Evolutionary conservation across 2,329 filamentous ascomycete species (phyloP), one percentile per base, ranked within the genome.

Genomic region (Hymenoscyphus fraxineus): DNA sequence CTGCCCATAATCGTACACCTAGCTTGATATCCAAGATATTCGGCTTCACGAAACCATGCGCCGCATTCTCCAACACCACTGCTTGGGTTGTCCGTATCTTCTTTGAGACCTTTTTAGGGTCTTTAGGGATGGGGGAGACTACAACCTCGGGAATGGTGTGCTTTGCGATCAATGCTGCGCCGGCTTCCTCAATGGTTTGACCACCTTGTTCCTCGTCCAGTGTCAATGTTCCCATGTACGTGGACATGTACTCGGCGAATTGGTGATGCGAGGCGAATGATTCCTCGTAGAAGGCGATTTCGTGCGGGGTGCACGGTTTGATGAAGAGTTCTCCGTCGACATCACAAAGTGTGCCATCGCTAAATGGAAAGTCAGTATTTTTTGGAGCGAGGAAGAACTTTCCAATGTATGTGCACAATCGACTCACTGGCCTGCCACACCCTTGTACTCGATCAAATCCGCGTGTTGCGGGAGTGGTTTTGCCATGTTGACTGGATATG

Each of bases 11-110:
- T 39, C 91, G 85, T 59, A 88, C 84, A 55, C 95, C 95, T 22
- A 99, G 85, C 79, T 99, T 99, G 69, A 96, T 85, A 74, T 99
- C 95, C 64, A 99, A 81, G 7, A 99, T 92, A 71, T 97, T 98
- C 6, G 95, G 92, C 65, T 86, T 85, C 72, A 85, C 85, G 80
- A 93, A 98, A 0, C 92, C 92, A 68, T 85, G 84, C 0, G 92
- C 88, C 6, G 91, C 85, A 75, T 97, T 97, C 74, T 93, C 90
- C 35, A 98, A 81, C 13, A 96, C 93, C 19, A 97, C 88, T 1
- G 91, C 91, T 62, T 87, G 82, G 63, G 93, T 88, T 0, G 93
- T 97, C 31, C 86, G 82, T 66, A 98, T 93, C 47, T 70, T 73
- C 66, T 72, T 75, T 35, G 67, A 68, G 3, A 65, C 63, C 41